Base-by-base conservation (phyloP, 768 basidiomycete genomes). In the Tephrocybe sp. region DNA sequence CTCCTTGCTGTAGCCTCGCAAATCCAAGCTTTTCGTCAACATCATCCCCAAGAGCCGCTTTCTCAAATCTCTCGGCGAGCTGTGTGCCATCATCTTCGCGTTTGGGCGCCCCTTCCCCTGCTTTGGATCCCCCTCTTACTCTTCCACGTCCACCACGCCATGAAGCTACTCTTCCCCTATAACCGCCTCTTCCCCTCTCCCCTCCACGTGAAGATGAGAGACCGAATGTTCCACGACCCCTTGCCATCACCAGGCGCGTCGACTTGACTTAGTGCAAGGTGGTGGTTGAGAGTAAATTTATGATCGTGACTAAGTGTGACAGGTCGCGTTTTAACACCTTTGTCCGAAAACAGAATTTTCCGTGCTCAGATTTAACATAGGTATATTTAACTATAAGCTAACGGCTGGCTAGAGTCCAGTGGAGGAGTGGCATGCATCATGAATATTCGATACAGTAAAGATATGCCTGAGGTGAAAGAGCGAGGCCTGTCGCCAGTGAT, bases 1-100 rank as follows among this genome's bases (percentile, higher is more conserved):
- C 70, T 0, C 95, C 96, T 63, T 95, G 90, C 53, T 90, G 84
- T 43, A 91, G 74, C 55, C 86, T 78, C 34, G 73, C 72, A 67
- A 98, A 99, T 0, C 97, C 97, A 15, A 98, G 74, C 66, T 90
- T 92, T 70, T 92, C 93, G 62, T 99, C 97, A 17, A 98, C 81
- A 61, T 96, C 93, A 67, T 98, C 93, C 56, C 71, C 75, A 15
- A 90, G 59, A 28, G 76, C 71, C 4, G 88, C 83, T 58, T 81
- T 83, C 62, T 98, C 95, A 63, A 97, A 95, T 57, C 83, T 76
- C 59, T 96, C 95, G 6, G 84, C 89, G 4, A 88, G 79, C 45
- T 87, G 85, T 1, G 90, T 92, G 12, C 93, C 95, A 60, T 98
- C 95, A 54, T 96, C 93, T 65, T 92, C 92, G 56, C 91, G 80